phyloP scores from a whole-genome alignment of 106 monocot genomes.

The Chionographis japonica region DNA sequence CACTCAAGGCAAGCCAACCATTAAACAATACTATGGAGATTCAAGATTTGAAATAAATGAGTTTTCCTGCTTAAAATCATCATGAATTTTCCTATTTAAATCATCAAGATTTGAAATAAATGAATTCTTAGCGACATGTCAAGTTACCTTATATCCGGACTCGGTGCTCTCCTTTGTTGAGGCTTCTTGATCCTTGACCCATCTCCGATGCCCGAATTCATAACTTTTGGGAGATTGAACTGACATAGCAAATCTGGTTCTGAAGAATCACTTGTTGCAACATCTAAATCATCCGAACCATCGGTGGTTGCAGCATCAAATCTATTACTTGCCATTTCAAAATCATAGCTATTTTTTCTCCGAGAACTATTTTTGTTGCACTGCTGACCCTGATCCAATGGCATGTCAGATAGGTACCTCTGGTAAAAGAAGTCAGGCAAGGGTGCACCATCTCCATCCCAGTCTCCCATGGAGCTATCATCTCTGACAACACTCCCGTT shows the following conservation, averaged over 20 bases:
- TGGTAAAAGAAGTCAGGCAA: slow-evolving; percentile 66
- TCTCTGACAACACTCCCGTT: slow-evolving; percentile 3
- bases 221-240: slow-evolving; percentile 38
- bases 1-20: too few relatives aligned
- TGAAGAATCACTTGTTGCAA: slow-evolving; percentile 84
- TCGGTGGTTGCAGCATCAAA: slow-evolving; percentile 43
- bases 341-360: slow-evolving; percentile 39
- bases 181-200: slow-evolving; percentile 61
- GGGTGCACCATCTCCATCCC: slow-evolving; percentile 34
- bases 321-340: slow-evolving; percentile 29
- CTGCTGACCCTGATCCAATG: slow-evolving; percentile 27
- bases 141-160: slow-evolving; percentile 58
- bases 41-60: too few relatives aligned
- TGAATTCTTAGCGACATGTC: too few relatives aligned
- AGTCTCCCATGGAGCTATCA: slow-evolving; percentile 33
- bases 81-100: too few relatives aligned
- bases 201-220: slow-evolving; percentile 17
- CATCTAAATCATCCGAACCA: slow-evolving; percentile 76
- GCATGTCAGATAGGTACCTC: slow-evolving; percentile 38
- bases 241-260: slow-evolving; percentile 76
- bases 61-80: too few relatives aligned
- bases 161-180: slow-evolving; percentile 41
- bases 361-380: slow-evolving; percentile 22
- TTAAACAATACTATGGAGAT: too few relatives aligned
- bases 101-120: too few relatives aligned